Conservation (phyloP, 2,329 filamentous ascomycete genomes). For the Hypoxylon sp. region DNA sequence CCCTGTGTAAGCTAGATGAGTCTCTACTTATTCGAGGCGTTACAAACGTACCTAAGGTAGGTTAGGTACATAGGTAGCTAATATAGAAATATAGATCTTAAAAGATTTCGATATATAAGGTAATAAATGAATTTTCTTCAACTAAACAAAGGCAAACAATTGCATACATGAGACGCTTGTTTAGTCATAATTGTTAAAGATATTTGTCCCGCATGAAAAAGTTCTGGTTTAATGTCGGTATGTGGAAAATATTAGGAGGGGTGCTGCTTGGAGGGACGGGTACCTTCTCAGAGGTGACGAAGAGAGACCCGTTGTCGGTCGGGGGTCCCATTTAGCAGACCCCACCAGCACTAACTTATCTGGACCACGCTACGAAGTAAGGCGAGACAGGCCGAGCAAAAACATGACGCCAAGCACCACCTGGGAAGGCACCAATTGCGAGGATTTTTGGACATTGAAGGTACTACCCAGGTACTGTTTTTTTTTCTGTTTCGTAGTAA, state of each 20-base stretch:
- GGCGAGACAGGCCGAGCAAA: constrained; percentile 41
- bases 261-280: constrained; percentile 35
- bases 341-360: constrained; percentile 37
- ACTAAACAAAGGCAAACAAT: constrained; percentile 5
- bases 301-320: constrained; percentile 34
- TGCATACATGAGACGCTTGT: constrained; percentile 3
- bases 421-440: constrained; percentile 17
- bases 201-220: constrained; percentile 5
- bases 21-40: not conserved
- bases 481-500: constrained; percentile 7
- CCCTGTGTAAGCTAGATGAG: not conserved
- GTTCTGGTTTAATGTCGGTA: constrained; percentile 4
- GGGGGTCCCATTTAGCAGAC: constrained; percentile 14
- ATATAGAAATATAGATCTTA: not conserved
- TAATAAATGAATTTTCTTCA: not conserved
- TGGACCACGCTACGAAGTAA: constrained; percentile 44
- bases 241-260: not conserved
- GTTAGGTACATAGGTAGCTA: not conserved
- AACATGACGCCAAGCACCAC: constrained; percentile 28
- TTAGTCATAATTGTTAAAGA: constrained; percentile 3
- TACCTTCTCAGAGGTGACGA: constrained; percentile 29
- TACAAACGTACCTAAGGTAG: not conserved
- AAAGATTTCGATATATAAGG: not conserved
- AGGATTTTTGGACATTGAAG: not conserved
- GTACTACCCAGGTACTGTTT: constrained; percentile 15